Percentiles rank a stretch among this genome's conserved stretches.
phyloP scores from a whole-genome alignment of 148 eudicot species.

The Cornus kousa region DNA sequence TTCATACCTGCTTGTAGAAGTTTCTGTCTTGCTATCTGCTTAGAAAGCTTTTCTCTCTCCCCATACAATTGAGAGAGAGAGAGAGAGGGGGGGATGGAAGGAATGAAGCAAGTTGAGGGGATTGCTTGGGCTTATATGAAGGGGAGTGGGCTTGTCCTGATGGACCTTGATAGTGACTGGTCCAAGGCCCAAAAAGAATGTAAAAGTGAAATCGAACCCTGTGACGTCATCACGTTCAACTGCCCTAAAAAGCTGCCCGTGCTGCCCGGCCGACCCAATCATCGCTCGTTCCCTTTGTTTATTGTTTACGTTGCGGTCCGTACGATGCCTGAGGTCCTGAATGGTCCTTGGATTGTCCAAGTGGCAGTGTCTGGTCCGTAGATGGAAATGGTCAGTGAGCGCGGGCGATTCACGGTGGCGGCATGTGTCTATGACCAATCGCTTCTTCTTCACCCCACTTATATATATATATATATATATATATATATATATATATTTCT shows the following conservation, averaged over 20 bases:
- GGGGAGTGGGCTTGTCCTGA: constrained; percentile 25
- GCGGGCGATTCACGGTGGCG: neutral
- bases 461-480: no score
- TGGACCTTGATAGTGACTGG: constrained; percentile 31
- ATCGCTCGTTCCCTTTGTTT: no score
- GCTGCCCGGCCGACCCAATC: neutral
- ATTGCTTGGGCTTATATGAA: constrained; percentile 19
- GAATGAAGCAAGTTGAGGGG: constrained; percentile 2
- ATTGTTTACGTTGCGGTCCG: neutral
- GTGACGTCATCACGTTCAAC: neutral
- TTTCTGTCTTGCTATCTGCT: constrained; percentile 20
- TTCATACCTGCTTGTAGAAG: constrained; percentile 20
- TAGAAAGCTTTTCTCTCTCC: constrained; percentile 24
- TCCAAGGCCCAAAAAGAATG: constrained; percentile 37
- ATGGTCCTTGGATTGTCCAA: neutral
- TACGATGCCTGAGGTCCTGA: neutral
- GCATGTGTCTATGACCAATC: neutral
- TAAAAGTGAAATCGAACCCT: neutral
- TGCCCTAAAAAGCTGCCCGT: neutral
- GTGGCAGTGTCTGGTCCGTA: neutral
- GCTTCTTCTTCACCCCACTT: neutral
- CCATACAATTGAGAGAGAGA: constrained; percentile 11
- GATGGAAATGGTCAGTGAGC: neutral
- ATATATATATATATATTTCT: no score
- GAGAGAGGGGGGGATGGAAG: constrained; percentile 15